Base-by-base conservation (phyloP, 805 yeast species). In the Cyberlindnera mrakii region DNA sequence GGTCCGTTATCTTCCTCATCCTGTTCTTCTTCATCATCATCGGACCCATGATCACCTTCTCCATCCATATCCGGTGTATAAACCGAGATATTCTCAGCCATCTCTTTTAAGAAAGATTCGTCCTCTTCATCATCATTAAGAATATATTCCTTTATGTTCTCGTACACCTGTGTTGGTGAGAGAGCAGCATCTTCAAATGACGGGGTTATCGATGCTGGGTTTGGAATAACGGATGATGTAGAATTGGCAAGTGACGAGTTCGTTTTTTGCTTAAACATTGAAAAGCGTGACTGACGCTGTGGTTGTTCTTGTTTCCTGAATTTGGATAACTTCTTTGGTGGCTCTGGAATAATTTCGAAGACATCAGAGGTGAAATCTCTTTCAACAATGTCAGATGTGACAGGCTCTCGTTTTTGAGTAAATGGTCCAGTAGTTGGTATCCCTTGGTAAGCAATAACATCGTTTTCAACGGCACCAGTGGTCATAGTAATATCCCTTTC, bases 1-100 rank as follows among this genome's bases (percentile, higher is more conserved):
- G 68, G 66, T 0, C 62, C 66, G 15, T 68, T 68, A 14, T 57
- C 66, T 1, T 62, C 65, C 6, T 63, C 70, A 3, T 59, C 65
- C 13, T 57, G 64, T 5, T 59, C 65, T 9, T 54, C 57, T 3
- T 47, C 50, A 13, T 39, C 50, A 13, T 39, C 33, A 3, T 58
- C 64, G 16, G 54, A 62, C 2, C 52, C 59, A 4, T 58, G 60
- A 11, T 52, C 58, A 18, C 51, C 64, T 5, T n/a, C 65, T 3
- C 60, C 66, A 3, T 60, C 66, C 19, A 55, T 63, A 4, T 54
- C 63, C 4, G 62, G 63, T 20, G 52, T 57, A 25, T 46, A 53
- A 1, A 54, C 59, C 3, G 42, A 35, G 15, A 57, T 44, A 31
- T 47, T 48, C 31, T 51, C 50, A 11, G 55, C 48, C n/a, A 55